Base-by-base conservation (phyloP, 2,329 filamentous ascomycete species). In the Xylariaceae sp. region DNA sequence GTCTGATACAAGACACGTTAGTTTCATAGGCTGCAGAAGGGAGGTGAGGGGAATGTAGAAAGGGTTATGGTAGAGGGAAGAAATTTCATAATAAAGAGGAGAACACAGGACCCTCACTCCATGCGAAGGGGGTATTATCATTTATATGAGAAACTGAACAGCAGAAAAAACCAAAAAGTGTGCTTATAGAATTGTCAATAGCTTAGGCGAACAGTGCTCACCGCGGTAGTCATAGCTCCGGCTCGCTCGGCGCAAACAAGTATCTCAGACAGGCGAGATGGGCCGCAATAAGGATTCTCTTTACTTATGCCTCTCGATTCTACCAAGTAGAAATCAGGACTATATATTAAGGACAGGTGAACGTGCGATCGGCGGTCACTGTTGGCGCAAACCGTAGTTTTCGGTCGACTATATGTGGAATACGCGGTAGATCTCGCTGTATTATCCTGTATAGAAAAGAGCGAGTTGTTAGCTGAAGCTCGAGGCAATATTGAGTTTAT, bases 201-300 rank as follows among this genome's bases (percentile, higher is more conserved):
- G 21, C 20, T 29, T 26, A 13, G 23, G 11, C 11, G 13, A 30
- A 53, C 42, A 30, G 35, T 23, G 66, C 67, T 66, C 37, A 69
- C 67, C 35, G 63, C 59, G 29, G 63, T 58, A 56, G 61, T 57
- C 67, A 68, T 68, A 52, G 50, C 58, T 63, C 39, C 35, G 37
- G 46, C 32, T 33, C 44, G 41, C 6, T 54, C 29, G 40, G 23
- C 27, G 23, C 35, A 15, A 26, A 48, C 24, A 24, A 18, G 20
- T 35, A 20, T 39, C 27, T 16, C 8, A 9, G 23, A 29, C 36
- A 26, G 20, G 27, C 8, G 42, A 40, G 32, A 27, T 23, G n/a
- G 21, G 16, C 21, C 36, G 21, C 11, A 6, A 33, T 13, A 13
- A 24, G 37, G 29, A n/a, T n/a, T n/a, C n/a, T n/a, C n/a, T n/a